phyloP scores from a whole-genome alignment of 345 rosid species.

The Moricandia moricandioides region DNA sequence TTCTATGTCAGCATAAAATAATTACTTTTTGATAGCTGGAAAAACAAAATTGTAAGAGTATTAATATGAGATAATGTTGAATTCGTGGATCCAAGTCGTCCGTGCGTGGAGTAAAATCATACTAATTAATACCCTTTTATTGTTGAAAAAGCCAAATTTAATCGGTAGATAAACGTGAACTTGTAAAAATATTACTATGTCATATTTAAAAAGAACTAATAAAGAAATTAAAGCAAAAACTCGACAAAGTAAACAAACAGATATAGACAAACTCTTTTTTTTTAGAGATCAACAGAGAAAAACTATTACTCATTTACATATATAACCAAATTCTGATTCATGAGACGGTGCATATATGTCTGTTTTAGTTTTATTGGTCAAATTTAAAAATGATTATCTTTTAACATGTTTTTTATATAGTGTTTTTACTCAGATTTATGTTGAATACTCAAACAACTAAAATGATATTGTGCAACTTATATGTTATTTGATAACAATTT shows the following conservation, averaged over 20 bases:
- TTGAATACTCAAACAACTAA: no score
- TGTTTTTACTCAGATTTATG: no score
- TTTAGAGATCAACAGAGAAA: background rate
- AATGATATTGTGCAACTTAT: no score
- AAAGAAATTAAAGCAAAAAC: background rate
- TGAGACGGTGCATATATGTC: no score
- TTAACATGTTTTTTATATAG: no score
- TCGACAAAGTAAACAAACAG: background rate
- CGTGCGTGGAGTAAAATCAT: constrained; percentile 15
- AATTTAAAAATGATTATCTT: no score
- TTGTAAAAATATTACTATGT: background rate
- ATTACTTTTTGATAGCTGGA: constrained; percentile 18
- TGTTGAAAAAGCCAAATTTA: constrained; percentile 32
- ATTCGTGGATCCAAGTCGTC: constrained; percentile 40
- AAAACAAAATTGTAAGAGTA: background rate
- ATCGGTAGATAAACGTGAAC: constrained; percentile 21
- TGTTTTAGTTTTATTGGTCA: no score
- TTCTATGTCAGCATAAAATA: constrained; percentile 6
- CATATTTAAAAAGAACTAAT: background rate
- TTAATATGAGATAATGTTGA: background rate
- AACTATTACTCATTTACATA: background rate
- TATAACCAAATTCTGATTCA: background rate
- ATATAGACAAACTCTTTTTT: background rate
- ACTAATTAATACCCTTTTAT: constrained; percentile 3
- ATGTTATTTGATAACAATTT: no score